Percentiles rank a stretch among this genome's conserved stretches.
phyloP scores from a whole-genome alignment of 352 stramenopile species.

The Globisporangium orthogonon region DNA sequence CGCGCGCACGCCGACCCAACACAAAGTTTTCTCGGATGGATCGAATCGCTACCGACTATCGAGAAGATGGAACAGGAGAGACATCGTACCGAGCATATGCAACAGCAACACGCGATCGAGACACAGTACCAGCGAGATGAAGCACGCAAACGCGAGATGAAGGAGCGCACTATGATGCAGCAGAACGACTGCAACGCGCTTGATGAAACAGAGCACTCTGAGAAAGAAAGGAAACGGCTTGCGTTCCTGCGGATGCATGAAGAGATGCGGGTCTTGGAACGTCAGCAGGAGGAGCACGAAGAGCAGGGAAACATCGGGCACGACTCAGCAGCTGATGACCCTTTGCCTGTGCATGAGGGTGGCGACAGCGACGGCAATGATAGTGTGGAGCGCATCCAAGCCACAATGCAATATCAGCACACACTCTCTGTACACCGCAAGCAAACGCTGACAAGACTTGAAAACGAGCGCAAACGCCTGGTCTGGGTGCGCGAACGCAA shows the following conservation, averaged over 20 bases:
- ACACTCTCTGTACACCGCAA: constrained; percentile 10
- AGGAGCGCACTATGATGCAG: constrained; percentile 32
- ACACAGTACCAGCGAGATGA: constrained; percentile 36
- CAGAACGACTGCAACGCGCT: constrained; percentile 33
- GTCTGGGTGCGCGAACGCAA: constrained; percentile 20
- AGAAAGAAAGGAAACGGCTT: constrained; percentile 13
- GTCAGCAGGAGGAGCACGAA: constrained; percentile 5
- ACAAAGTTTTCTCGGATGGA: constrained; percentile 44
- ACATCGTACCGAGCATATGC: constrained; percentile 25
- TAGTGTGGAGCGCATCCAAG: constrained; percentile 1
- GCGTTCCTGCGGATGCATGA: constrained; percentile 21
- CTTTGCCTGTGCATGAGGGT: not conserved
- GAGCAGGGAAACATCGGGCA: too few species aligned
- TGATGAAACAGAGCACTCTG: constrained; percentile 14
- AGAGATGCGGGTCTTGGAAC: constrained; percentile 22
- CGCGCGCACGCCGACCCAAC: constrained; percentile 31
- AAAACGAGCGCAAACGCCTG: constrained; percentile 22
- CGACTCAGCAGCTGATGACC: not conserved
- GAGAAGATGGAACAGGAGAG: constrained; percentile 36
- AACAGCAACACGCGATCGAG: constrained; percentile 35
- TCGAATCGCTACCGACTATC: constrained; percentile 47
- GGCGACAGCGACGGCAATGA: not conserved
- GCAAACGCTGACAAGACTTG: constrained; percentile 11
- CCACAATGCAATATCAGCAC: constrained; percentile 4
- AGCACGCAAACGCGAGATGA: constrained; percentile 26